Evolutionary conservation across 805 yeast species (phyloP).

Genomic region (Yarrowia keelungensis): DNA sequence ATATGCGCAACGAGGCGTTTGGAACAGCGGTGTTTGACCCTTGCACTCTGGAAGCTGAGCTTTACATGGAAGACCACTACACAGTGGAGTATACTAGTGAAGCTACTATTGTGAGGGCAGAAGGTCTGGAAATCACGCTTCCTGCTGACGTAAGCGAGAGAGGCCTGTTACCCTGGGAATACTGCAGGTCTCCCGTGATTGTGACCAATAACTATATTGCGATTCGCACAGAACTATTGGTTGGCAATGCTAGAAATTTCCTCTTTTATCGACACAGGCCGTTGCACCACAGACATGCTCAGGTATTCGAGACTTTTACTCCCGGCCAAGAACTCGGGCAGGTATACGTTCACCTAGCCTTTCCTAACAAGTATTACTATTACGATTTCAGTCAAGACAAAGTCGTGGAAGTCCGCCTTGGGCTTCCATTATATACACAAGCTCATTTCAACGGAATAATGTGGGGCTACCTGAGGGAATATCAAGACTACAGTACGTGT

Average conservation of each 20-base stretch:
- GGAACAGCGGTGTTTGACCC: neutral
- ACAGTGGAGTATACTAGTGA: too few species aligned
- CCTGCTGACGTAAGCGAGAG: neutral
- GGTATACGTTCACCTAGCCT: too few species aligned
- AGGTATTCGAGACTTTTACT: too few species aligned
- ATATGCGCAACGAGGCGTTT: too few species aligned
- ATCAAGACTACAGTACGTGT: too few species aligned
- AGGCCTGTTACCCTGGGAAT: neutral
- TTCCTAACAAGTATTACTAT: neutral
- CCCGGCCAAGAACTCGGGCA: neutral
- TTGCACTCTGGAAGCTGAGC: neutral
- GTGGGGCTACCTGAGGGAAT: too few species aligned
- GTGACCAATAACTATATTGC: neutral
- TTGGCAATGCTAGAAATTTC: too few species aligned
- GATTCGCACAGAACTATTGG: neutral
- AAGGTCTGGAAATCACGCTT: neutral
- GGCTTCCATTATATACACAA: too few species aligned
- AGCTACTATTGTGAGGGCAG: neutral
- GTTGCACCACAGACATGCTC: neutral
- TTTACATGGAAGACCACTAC: too few species aligned
- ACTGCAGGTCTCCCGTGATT: neutral
- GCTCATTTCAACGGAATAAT: too few species aligned
- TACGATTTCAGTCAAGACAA: too few species aligned
- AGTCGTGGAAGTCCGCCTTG: too few species aligned
- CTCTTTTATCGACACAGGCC: neutral